Evolutionary conservation across 73 alveolate genomes (phyloP).

Genomic region (Paramecium sonneborni): DNA sequence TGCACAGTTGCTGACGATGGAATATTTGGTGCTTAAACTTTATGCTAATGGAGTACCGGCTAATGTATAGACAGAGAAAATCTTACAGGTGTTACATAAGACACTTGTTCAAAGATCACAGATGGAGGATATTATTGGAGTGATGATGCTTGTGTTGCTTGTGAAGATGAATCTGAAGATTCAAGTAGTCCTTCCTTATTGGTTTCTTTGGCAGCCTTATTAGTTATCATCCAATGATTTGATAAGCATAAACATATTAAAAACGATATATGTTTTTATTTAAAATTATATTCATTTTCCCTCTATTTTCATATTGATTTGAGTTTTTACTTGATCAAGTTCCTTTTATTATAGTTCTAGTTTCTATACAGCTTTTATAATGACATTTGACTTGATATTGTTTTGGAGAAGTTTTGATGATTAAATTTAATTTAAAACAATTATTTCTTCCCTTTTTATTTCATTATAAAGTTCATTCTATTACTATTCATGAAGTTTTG

Average conservation of each 20-base stretch:
- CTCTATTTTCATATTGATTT: background rate
- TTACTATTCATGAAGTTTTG: background rate
- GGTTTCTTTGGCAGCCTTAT: background rate
- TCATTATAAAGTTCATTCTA: background rate
- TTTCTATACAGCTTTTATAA: background rate
- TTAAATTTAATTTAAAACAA: background rate
- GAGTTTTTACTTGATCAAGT: background rate
- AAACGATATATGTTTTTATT: background rate
- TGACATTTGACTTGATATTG: background rate
- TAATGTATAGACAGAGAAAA: background rate
- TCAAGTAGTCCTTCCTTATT: background rate
- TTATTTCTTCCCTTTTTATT: background rate
- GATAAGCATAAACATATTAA: background rate
- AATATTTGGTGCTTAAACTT: background rate
- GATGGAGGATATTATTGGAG: constrained; percentile 12
- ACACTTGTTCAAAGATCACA: background rate
- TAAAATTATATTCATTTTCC: background rate
- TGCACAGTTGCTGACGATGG: background rate
- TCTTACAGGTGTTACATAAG: background rate
- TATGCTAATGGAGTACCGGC: background rate
- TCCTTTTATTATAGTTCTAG: background rate
- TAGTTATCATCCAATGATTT: background rate
- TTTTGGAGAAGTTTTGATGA: background rate
- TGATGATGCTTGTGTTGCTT: background rate
- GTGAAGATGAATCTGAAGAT: background rate